Percentiles rank a stretch among this genome's conserved stretches.
These are phyloP conservation scores for Begonia fuchsioides DNA, from an alignment of 306 rosid genomes.

Conservation along the genomic window DNA sequence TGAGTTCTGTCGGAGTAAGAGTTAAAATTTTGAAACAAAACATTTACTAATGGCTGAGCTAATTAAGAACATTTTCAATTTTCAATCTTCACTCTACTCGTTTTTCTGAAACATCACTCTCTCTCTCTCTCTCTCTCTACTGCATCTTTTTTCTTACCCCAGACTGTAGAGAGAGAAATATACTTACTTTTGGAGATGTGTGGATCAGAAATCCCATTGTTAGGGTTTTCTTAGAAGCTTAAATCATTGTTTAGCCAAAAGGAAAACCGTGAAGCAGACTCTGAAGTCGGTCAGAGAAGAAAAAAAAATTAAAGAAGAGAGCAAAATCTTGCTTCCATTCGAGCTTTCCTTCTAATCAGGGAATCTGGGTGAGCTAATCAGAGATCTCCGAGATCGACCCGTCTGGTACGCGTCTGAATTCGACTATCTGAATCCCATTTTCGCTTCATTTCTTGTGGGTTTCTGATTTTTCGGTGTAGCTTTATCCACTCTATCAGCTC, in stretches of 20 bases:
- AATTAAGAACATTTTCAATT: no score
- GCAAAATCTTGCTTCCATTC: conserved; percentile 48
- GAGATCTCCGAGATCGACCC: conserved; percentile 49
- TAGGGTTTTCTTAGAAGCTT: conserved; percentile 50
- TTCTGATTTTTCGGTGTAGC: conserved; percentile 13
- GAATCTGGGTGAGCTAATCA: conserved; percentile 41
- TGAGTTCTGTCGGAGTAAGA: no score
- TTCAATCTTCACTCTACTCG: no score
- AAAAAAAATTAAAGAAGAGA: no score
- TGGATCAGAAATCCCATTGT: conserved; percentile 59
- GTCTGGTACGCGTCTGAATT: conserved; percentile 20
- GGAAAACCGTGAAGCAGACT: conserved; percentile 2
- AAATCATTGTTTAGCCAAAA: not conserved
- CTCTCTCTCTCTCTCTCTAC: conserved; percentile 21
- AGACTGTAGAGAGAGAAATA: conserved; percentile 57
- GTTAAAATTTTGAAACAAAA: no score
- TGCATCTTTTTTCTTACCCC: conserved; percentile 19
- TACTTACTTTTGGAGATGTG: conserved; percentile 36
- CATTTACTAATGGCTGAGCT: no score
- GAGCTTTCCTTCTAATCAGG: conserved; percentile 18
- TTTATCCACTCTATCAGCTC: conserved; percentile 18
- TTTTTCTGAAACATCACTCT: conserved; percentile 2
- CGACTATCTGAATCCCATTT: conserved; percentile 43
- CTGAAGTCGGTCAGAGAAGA: conserved; percentile 1
- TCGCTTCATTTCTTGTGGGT: conserved; percentile 1